phyloP scores from a whole-genome alignment of 768 basidiomycete genomes.

The Gloeophyllum trabeum region DNA sequence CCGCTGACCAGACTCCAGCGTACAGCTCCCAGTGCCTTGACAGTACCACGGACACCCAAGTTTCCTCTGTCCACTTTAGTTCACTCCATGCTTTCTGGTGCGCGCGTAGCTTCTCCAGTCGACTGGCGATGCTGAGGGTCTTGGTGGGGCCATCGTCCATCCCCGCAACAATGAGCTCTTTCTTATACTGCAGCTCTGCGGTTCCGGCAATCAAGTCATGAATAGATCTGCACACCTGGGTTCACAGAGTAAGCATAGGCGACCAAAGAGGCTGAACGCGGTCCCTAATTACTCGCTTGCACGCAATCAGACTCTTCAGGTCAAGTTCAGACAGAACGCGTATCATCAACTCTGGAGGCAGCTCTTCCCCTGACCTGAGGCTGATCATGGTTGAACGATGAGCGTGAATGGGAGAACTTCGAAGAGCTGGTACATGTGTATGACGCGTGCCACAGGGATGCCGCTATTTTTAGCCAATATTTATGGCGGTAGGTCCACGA shows the following conservation, averaged over 20 bases:
- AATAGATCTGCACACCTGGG: too few relatives aligned
- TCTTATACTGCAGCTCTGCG: not conserved
- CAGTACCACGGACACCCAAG: not conserved
- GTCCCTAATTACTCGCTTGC: not conserved
- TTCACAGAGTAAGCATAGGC: too few relatives aligned
- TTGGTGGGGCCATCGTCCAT: not conserved
- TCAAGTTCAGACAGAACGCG: not conserved
- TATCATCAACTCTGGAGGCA: not conserved
- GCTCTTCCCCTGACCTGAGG: too few relatives aligned
- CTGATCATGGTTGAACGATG: too few relatives aligned
- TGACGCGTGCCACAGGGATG: too few relatives aligned
- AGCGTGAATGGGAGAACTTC: not conserved
- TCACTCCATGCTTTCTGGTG: not conserved
- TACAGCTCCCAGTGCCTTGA: not conserved
- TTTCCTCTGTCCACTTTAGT: not conserved
- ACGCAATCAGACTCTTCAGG: not conserved
- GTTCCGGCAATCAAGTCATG: not conserved
- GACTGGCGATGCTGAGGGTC: not conserved
- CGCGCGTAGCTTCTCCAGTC: not conserved
- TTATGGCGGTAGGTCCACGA: constrained; percentile 17
- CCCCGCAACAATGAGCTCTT: not conserved
- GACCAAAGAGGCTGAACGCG: too few relatives aligned
- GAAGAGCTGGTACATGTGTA: not conserved
- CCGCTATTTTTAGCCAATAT: too few relatives aligned
- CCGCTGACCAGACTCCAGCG: not conserved